Evolutionary conservation across 1,139 yeast genomes (phyloP), one percentile per base, ranked within the genome.

Genomic region (Yamadazyma songkhlaensis): DNA sequence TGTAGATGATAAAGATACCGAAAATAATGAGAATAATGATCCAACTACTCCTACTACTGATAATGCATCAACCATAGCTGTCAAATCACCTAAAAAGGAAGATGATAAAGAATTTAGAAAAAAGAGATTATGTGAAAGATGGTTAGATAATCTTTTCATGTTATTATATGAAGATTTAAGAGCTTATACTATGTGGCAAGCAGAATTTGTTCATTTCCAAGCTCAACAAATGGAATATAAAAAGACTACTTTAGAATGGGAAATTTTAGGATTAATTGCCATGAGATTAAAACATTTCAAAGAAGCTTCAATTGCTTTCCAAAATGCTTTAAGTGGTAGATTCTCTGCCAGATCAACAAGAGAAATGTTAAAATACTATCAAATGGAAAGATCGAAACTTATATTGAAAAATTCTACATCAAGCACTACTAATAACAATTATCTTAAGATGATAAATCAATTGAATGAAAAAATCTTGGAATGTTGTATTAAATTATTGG

Each of bases 201-300:
- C 96, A 2, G 97, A 92, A 57, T 67, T 57, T 34, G 70, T 72
- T 42, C 77, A 72, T 49, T 77, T 80, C 55, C 77, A 77, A 52
- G 81, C 86, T 13, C 87, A 82, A 51, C 86, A 85, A 58, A 72
- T 79, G 60, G 84, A 81, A 32, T 77, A 84, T 49, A 80, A 79
- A 52, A 90, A 86, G 61, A 79, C 88, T 38, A 85, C 96, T 0
- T 67, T 87, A 40, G 98, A 92, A 61, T 92, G 97, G 97, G 96
- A 90, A 59, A 72, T 90, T 31, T 75, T 90, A 44, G 98, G 97
- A 0, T 72, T 79, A 40, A 79, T 88, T 31, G 89, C 96, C 4
- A 75, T 76, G 51, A 75, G 96, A 44, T 77, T 90, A 31, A 83
- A 84, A 54, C 89, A 88, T 55, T 79, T 66, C 55, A 82, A 81